Conservation (phyloP, 257 asterid species). For the Cynanchum wilfordii region DNA sequence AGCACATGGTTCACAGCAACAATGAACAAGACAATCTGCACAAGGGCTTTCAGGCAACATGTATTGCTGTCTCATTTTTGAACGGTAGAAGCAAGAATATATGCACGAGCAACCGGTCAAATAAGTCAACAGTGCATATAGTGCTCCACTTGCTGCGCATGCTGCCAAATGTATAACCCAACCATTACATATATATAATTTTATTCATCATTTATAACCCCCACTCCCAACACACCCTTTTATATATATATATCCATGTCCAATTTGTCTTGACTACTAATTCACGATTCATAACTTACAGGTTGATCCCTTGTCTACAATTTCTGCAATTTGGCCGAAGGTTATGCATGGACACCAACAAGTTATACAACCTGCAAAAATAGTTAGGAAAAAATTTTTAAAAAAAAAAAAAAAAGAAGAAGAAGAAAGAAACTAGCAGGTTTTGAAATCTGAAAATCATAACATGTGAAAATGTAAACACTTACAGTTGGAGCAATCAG, state of each 20-base stretch:
- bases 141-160: slow-evolving; percentile 12
- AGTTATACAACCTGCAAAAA: slow-evolving; percentile 14
- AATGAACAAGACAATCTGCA: slow-evolving; percentile 23
- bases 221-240: too few relatives aligned
- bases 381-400: too few relatives aligned
- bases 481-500: slow-evolving; percentile 16
- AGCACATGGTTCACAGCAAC: slow-evolving; percentile 25
- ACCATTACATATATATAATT: too few relatives aligned
- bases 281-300: slow-evolving; percentile 6
- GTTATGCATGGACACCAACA: slow-evolving; percentile 18
- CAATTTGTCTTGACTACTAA: too few relatives aligned
- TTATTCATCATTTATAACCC: too few relatives aligned
- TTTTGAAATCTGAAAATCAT: neutral
- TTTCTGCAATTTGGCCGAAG: slow-evolving; percentile 19
- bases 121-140: slow-evolving; percentile 4
- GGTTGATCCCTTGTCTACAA: slow-evolving; percentile 18
- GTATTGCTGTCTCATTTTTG: slow-evolving; percentile 20
- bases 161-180: neutral
- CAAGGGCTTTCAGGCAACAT: slow-evolving; percentile 17
- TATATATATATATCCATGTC: too few relatives aligned
- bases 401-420: neutral
- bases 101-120: slow-evolving; percentile 15
- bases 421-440: neutral
- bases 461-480: neutral
- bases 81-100: slow-evolving; percentile 24